phyloP scores from a whole-genome alignment of 331 rosid genomes.

The Acacia pycnantha region DNA sequence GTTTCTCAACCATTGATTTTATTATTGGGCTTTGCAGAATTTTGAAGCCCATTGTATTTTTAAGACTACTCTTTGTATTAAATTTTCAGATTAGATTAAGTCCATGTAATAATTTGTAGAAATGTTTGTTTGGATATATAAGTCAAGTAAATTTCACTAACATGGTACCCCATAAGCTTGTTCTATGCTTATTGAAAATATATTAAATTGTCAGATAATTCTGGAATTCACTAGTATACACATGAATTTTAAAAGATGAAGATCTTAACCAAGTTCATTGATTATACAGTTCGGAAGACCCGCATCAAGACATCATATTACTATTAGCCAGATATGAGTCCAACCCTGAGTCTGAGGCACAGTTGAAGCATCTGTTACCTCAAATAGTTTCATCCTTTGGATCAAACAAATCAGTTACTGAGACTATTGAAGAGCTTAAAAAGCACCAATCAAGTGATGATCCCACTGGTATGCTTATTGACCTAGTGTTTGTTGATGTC shows the following conservation, averaged over 20 bases:
- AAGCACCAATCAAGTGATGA: constrained; percentile 60
- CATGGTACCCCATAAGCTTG: not conserved
- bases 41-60: not conserved
- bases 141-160: constrained; percentile 2
- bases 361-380: constrained; percentile 69
- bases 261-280: constrained; percentile 30
- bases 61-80: constrained; percentile 5
- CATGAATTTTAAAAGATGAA: not conserved
- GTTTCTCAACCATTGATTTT: not conserved
- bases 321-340: constrained; percentile 66
- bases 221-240: not conserved
- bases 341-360: constrained; percentile 76
- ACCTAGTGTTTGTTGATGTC: constrained; percentile 10
- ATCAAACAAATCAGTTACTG: constrained; percentile 56
- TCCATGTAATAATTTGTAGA: not conserved
- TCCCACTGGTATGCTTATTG: constrained; percentile 59
- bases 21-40: not conserved
- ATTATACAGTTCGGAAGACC: constrained; percentile 75
- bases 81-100: constrained; percentile 20
- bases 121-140: not conserved
- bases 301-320: constrained; percentile 70
- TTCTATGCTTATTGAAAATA: constrained; percentile 12
- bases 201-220: constrained; percentile 7
- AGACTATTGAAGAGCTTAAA: constrained; percentile 73
- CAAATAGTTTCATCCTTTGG: constrained; percentile 70